A percentile compares a stretch with the other conserved stretches of the same genome.
phyloP scores from a whole-genome alignment of 306 rosid species.

The Medicago truncatula region MtrunA17r5.0-ANR NC_053047.1:5494501-5495000 shows the following conservation, averaged over 20 bases:
- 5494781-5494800: no score
- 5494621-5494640: constrained; percentile 56
- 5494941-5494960: no score
- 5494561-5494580: constrained; percentile 77
- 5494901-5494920: no score
- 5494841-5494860: no score
- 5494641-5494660: constrained; percentile 43
- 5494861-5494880: no score
- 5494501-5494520: constrained; percentile 36
- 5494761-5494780: background rate
- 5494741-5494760: background rate
- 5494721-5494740: background rate
- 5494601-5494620: constrained; percentile 54
- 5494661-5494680: constrained; percentile 9
- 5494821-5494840: no score
- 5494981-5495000: background rate
- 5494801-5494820: no score
- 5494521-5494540: constrained; percentile 31
- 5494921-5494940: no score
- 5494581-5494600: constrained; percentile 45
- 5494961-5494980: background rate
- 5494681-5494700: background rate
- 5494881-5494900: no score
- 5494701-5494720: background rate
- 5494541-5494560: constrained; percentile 58